Base-by-base conservation (phyloP, 352 stramenopile species). In the Pythium brassicae region DNA sequence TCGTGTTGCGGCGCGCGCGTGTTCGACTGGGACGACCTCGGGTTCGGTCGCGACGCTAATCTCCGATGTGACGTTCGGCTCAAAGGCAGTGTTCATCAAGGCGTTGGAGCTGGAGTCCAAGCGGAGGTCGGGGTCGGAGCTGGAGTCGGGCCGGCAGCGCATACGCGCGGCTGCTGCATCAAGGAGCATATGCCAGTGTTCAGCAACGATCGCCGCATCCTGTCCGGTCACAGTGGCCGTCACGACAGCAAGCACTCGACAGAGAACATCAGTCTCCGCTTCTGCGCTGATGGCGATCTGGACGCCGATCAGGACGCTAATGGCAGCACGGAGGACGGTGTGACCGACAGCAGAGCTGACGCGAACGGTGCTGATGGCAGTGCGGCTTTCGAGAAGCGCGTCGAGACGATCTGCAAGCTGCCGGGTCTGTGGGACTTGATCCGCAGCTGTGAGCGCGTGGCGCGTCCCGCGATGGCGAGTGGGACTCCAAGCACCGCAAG, bases 21-120 rank as follows among this genome's bases (percentile, higher is more conserved):
- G 40, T 90, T 88, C 48, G 70, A 72, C 42, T 63, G 63, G 7
- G 74, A 80, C 29, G 70, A 87, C 3, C 69, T 70, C 22, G 39
- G 39, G 5, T 5, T 6, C 6, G 39, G 14, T 20, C 39, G 6
- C 39, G 17, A 11, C 6, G 29, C 29, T 35, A 9, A 35, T 9
- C 4, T 4, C 29, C 4, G 29, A 35, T 9, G 29, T 35, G 29
- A 35, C 9, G 5, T 35, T 9, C 29, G 29, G 9, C 29, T 35
- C 29, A 9, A 9, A 35, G 29, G 9, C 5, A 35, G 29, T 9
- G 29, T 35, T 4, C 4, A 35, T 9, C 29, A 35, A 35, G 29
- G 29, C 29, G 29, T 35, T 35, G 29, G 29, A 35, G 29, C 9
- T 35, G 71, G n/a, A n/a, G n/a, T n/a, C n/a, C n/a, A n/a, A n/a